Evolutionary conservation across 257 asterid genomes (phyloP).

Genomic region (Ajuga chamaepitys): DNA sequence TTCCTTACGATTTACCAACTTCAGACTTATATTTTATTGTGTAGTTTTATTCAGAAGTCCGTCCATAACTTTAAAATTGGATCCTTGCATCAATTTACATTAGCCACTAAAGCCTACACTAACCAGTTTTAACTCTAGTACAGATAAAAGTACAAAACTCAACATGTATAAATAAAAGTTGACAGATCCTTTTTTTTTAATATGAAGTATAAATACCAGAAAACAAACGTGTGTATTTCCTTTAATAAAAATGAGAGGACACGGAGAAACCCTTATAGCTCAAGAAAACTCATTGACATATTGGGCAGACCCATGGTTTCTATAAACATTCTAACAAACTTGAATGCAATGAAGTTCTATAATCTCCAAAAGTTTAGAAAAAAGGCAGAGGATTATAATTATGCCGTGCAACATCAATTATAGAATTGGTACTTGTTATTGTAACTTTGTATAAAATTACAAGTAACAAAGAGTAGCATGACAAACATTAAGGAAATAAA

Average conservation of each 20-base stretch:
- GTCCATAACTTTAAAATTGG: too few relatives aligned
- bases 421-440: neutral
- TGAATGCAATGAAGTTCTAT: neutral
- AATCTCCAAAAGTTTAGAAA: neutral
- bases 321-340: neutral
- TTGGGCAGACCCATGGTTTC: neutral
- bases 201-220: too few relatives aligned
- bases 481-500: neutral
- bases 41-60: too few relatives aligned
- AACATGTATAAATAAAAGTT: too few relatives aligned
- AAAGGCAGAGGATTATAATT: neutral
- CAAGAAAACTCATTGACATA: neutral
- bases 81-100: too few relatives aligned
- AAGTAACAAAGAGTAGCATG: neutral
- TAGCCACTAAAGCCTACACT: too few relatives aligned
- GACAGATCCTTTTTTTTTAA: too few relatives aligned
- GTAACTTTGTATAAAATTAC: neutral
- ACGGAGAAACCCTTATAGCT: neutral
- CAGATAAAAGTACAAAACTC: too few relatives aligned
- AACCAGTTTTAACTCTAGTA: too few relatives aligned
- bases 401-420: neutral
- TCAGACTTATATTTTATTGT: too few relatives aligned
- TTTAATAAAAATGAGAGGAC: neutral
- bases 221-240: too few relatives aligned
- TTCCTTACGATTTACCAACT: too few relatives aligned